A percentile compares a stretch with the other conserved stretches of the same genome.
Evolutionary conservation across 345 rosid species (phyloP).

Genomic region (Eucalyptus curtisii): DNA sequence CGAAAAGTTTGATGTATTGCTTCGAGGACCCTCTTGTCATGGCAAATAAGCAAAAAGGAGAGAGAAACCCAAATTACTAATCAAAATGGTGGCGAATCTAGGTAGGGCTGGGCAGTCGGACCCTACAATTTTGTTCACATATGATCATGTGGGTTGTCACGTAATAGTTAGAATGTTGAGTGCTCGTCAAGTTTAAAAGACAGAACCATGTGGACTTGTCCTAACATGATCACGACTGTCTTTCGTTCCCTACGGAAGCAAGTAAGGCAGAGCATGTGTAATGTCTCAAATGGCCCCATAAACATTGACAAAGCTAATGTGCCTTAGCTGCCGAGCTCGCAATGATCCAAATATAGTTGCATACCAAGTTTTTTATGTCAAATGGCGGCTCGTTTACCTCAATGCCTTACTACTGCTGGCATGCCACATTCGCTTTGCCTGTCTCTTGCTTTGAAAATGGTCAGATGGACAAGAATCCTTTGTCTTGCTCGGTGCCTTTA

Average conservation of each 20-base stretch:
- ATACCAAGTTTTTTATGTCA: not conserved
- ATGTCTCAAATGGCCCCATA: not conserved
- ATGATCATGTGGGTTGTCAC: not conserved
- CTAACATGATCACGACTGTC: not conserved
- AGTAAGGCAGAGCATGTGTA: not conserved
- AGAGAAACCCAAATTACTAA: not conserved
- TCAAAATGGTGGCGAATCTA: not conserved
- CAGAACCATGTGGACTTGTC: not conserved
- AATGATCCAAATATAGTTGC: not conserved
- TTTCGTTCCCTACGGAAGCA: not conserved
- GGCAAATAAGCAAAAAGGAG: too few relatives aligned
- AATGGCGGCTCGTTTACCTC: not conserved
- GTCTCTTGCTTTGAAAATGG: not conserved
- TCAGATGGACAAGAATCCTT: not conserved
- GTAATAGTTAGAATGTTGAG: too few relatives aligned
- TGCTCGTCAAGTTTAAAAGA: not conserved
- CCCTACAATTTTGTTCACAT: not conserved
- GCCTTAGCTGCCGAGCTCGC: not conserved
- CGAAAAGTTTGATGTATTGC: not conserved
- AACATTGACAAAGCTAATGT: not conserved
- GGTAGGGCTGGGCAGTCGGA: not conserved
- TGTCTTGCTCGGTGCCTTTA: not conserved
- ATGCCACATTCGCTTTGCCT: not conserved
- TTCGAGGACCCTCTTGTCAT: too few relatives aligned
- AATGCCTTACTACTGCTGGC: not conserved